Base-by-base conservation (phyloP, 352 stramenopile species). In the Globisporangium emineosum region DNA sequence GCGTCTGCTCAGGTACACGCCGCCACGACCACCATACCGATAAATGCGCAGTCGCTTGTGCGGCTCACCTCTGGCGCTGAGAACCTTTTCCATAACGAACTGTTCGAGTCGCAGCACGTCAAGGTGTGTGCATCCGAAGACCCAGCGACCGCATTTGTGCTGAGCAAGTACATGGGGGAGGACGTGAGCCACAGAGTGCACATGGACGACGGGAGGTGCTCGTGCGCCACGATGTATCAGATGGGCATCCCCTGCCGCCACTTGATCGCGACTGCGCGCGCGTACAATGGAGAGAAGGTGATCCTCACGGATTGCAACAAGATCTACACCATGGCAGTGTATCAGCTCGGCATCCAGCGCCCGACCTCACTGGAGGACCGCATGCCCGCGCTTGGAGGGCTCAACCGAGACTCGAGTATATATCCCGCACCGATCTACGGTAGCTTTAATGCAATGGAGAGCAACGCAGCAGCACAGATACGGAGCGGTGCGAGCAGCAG, bases 161-260 rank as follows among this genome's bases (percentile, higher is more conserved):
- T 80, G 73, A 76, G 83, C 21, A 87, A 75, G 8, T 78, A 78
- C 12, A 71, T 73, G 29, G 78, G 75, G 1, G 30, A 30, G 5
- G 52, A 19, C n/a, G 45, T 52, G n/a, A n/a, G 45, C 2, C 75
- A 80, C 55, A 80, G 73, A 35, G 81, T 92, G n/a, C 75, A 89
- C 52, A 49, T 91, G 12, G 71, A 67, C 17, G 54, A 89, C 54
- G 68, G 77, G 30, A 86, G 77, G 3, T 94, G 85, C 64, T 88
- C 85, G 19, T 94, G 85, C 51, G 70, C 79, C 1, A 62, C 79
- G 43, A 89, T 89, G 74, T 85, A 83, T 65, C 85, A 94, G 60
- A 47, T 92, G 40, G 83, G 82, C 2, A 77, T 91, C 54, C 85
- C 83, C n/a, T 94, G 85, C 21, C 82, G 83, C 23, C 85, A 94